Base-by-base conservation (phyloP, 352 stramenopile species). In the Globisporangium middletonii region DNA sequence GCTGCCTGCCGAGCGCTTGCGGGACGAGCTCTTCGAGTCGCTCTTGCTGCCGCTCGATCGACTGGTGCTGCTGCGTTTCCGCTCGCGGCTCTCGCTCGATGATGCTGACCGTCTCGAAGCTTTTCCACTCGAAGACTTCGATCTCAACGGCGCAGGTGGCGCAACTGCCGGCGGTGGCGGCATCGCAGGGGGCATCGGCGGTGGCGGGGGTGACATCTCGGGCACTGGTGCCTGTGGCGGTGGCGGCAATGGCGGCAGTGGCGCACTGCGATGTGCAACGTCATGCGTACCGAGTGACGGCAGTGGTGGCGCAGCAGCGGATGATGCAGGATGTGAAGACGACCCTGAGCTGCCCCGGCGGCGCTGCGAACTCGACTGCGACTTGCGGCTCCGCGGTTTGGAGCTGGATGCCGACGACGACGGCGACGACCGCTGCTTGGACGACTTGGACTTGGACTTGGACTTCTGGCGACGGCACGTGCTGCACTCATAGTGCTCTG, bases 401-500 rank as follows among this genome's bases (percentile, higher is more conserved):
- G 71, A 49, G n/a, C 44, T 61, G 2, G 59, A 65, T 8, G 46
- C 26, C 12, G 57, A 63, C 27, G 46, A 42, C 7, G 60, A 38
- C 50, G 48, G 45, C 45, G 27, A 53, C 13, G 27, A 38, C 0
- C 28, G 16, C 38, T 23, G 26, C 41, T 53, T 49, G 33, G 48
- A 35, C 59, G 52, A 35, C n/a, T 53, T 43, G 16, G 55, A 28
- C n/a, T 53, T 43, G 16, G 55, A 28, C 33, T 35, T 44, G 8
- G 30, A 7, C n/a, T 51, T 45, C 18, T 16, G n/a, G 11, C 23
- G 37, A 11, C 30, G 57, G 48, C 84, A 94, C 13, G 64, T 55
- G 13, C 73, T 72, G 47, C 84, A 94, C 18, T 63, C 62, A 50
- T 88, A 94, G 44, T 74, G 41, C 23, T 80, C 65, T 9, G 79